A percentile compares a stretch with the other conserved stretches of the same genome.
Conservation (phyloP, 1,284 basidiomycete genomes). For the Marasmius sp. region DNA sequence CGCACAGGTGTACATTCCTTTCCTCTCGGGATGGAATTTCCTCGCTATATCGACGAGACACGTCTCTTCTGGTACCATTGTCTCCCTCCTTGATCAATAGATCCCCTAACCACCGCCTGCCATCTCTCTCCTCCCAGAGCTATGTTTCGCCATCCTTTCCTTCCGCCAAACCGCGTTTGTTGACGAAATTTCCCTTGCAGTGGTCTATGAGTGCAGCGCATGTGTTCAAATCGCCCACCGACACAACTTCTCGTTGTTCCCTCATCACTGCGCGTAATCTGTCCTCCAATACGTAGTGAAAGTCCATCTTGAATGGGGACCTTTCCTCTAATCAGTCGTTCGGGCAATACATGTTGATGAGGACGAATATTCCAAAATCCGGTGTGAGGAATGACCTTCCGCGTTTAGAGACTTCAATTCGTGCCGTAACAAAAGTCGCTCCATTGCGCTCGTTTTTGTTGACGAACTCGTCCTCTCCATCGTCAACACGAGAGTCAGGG, state of each 20-base stretch:
- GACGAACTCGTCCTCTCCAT: constrained; percentile 22
- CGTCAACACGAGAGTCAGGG: constrained; percentile 28
- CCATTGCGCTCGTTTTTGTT: constrained; percentile 32
- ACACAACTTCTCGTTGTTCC: constrained; percentile 78
- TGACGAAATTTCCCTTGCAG: constrained; percentile 76
- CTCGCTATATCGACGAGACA: constrained; percentile 83
- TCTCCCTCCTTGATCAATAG: constrained; percentile 59
- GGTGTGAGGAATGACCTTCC: constrained; percentile 80
- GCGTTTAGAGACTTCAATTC: constrained; percentile 63
- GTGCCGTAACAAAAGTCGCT: constrained; percentile 29
- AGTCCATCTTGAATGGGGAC: constrained; percentile 91
- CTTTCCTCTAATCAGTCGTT: constrained; percentile 82
- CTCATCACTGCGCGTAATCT: constrained; percentile 69
- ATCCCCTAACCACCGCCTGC: constrained; percentile 75
- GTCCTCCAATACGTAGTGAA: constrained; percentile 73
- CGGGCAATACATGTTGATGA: constrained; percentile 97
- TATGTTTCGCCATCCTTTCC: constrained; percentile 58
- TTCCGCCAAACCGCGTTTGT: constrained; percentile 34
- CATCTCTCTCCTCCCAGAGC: constrained; percentile 71
- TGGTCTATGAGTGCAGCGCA: constrained; percentile 88
- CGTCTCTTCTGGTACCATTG: constrained; percentile 20
- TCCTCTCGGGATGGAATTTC: constrained; percentile 77
- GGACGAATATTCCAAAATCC: constrained; percentile 93
- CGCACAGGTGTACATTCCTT: constrained; percentile 60
- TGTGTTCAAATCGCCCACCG: constrained; percentile 91